These are phyloP conservation scores for Neofusicoccum cordaticola DNA, from an alignment of 2,329 filamentous ascomycete species.

Conservation along the genomic window DNA sequence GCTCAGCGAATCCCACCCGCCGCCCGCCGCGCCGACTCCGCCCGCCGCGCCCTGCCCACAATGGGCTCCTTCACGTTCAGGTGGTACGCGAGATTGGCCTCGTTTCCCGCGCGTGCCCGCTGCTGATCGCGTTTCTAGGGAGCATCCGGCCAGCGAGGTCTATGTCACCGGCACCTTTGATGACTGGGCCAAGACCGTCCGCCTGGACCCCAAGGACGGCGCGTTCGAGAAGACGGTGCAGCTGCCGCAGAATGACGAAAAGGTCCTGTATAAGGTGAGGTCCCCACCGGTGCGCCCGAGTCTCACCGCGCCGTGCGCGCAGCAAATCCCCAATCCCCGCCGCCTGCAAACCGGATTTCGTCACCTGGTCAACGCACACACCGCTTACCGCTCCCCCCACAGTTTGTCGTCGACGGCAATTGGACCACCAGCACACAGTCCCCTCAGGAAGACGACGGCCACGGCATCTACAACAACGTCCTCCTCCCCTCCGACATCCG, in stretches of 20 bases:
- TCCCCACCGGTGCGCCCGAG: conserved; percentile 13
- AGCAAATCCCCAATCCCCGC: conserved; percentile 14
- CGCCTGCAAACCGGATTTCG: conserved; percentile 16
- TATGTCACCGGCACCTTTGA: conserved; percentile 96
- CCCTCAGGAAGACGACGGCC: conserved; percentile 76
- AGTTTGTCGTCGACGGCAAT: conserved; percentile 93
- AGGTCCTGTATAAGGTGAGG: conserved; percentile 91
- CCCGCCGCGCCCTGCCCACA: conserved; percentile 22
- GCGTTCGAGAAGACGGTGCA: conserved; percentile 78
- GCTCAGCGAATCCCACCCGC: background rate
- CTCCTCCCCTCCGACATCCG: conserved; percentile 71
- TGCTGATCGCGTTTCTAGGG: conserved; percentile 54
- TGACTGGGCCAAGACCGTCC: conserved; percentile 83
- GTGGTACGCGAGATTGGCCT: conserved; percentile 54
- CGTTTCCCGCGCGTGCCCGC: conserved; percentile 12
- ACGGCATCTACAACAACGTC: conserved; percentile 91
- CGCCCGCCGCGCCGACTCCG: background rate
- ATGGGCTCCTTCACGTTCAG: conserved; percentile 70
- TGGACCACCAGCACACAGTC: conserved; percentile 83
- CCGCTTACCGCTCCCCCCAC: conserved; percentile 20
- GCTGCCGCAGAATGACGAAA: conserved; percentile 63
- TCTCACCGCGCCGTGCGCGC: conserved; percentile 6
- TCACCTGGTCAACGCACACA: conserved; percentile 18
- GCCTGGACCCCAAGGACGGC: conserved; percentile 70
- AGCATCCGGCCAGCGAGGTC: conserved; percentile 78